Evolutionary conservation across 257 asterid species (phyloP), one percentile per base, ranked within the genome.

Genomic region (Phtheirospermum japonicum): DNA sequence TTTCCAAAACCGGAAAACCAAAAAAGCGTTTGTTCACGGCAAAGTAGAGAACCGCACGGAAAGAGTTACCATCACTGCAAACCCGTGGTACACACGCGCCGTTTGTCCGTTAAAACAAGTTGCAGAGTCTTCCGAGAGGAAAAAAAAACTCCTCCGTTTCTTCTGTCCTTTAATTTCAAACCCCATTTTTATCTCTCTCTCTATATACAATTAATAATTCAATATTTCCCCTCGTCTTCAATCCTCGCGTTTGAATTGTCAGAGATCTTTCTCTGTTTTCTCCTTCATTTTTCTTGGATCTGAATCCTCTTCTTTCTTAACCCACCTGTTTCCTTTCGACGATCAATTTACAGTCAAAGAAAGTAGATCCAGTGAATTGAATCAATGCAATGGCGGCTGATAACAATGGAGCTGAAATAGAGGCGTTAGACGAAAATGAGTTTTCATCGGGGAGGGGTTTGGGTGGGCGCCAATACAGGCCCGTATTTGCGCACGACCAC

Each of bases 401-500:
- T 16, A 69, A 70, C 12, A 67, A 66, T 74, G 92, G 76, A 59
- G 77, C 40, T 56, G 88, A 79, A 39, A 79, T 77, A 69, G 89
- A 82, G 56, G 18, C 76, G 37, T 68, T 69, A 28, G 89, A 82
- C 32, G 83, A 78, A 42, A 77, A 76, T 68, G 84, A 74, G 49
- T 61, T 85, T 67, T 49, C 87, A 6, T 48, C 87, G 2, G 79
- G 77, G 50, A 67, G 77, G 61, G 87, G 83, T 60, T 53, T 64
- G 74, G 84, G 84, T 34, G 85, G 82, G 16, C 85, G 94, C 52
- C 79, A 80, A 77, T 85, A 85, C 77, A 72, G 78, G 51, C 89
- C 94, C 14, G 89, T 85, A 1, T 82, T 82, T 67, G 94, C 94
- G 7, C 83, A 85, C 54, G 87, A 85, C 64, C 60, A 73, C 30